phyloP scores from a whole-genome alignment of 2,329 filamentous ascomycete genomes.

The Talaromyces sp. region DNA sequence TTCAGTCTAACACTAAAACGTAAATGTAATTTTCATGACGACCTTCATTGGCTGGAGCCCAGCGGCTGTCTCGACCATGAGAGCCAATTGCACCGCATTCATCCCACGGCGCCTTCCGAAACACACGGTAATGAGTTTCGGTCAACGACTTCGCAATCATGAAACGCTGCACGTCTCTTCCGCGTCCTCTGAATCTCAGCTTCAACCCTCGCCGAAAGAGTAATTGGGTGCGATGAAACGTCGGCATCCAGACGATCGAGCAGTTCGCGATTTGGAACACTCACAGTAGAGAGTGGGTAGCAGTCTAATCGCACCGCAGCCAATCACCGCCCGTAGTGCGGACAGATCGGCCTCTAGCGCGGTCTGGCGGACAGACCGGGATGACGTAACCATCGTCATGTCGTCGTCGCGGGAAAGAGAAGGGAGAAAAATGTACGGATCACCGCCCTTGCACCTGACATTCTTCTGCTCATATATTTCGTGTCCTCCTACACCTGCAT shows the following conservation, averaged over 20 bases:
- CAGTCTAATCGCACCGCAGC: neutral
- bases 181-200: neutral
- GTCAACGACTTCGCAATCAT: neutral
- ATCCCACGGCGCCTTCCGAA: neutral
- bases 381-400: constrained; percentile 11
- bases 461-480: neutral
- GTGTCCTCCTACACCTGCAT: neutral
- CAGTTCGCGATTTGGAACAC: neutral
- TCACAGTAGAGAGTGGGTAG: neutral
- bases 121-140: neutral
- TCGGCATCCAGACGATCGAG: neutral
- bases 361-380: constrained; percentile 1
- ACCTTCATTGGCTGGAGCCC: neutral
- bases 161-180: neutral
- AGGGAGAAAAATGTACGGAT: neutral
- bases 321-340: neutral
- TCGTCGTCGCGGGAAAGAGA: neutral
- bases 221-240: neutral
- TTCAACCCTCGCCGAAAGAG: neutral
- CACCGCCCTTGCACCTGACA: neutral
- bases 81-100: neutral
- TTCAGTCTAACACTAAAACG: too few relatives aligned
- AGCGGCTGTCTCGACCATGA: neutral
- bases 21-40: neutral
- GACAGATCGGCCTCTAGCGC: neutral